These are phyloP conservation scores for Pestalotiopsis sp. DNA, from an alignment of 2,329 filamentous ascomycete genomes.

Conservation along the genomic window DNA sequence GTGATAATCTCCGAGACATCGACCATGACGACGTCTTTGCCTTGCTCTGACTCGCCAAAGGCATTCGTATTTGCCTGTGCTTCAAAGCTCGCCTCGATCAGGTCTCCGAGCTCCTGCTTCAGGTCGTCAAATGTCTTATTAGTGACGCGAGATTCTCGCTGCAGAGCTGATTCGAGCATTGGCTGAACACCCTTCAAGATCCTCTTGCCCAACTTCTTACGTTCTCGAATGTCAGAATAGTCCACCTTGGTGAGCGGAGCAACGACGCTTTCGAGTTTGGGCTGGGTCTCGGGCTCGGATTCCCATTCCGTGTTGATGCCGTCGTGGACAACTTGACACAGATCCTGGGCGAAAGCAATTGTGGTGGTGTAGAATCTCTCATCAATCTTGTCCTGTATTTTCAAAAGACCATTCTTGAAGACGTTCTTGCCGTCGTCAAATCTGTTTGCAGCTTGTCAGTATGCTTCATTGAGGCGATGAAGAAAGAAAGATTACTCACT, in stretches of 20 bases:
- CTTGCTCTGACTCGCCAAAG: conserved; percentile 40
- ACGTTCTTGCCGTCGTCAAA: conserved; percentile 59
- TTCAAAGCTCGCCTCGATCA: conserved; percentile 70
- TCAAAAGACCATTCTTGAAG: conserved; percentile 54
- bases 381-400: conserved; percentile 54
- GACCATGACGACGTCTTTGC: conserved; percentile 52
- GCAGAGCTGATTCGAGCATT: conserved; percentile 72
- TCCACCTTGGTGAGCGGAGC: conserved; percentile 52
- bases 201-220: conserved; percentile 82
- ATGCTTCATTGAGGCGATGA: conserved; percentile 14
- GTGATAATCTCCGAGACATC: conserved; percentile 54
- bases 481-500: conserved; percentile 59
- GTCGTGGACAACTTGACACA: conserved; percentile 54
- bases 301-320: conserved; percentile 51
- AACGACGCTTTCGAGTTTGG: conserved; percentile 38
- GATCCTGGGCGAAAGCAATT: conserved; percentile 56
- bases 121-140: conserved; percentile 70
- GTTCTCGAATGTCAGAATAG: conserved; percentile 74
- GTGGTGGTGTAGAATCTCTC: conserved; percentile 60
- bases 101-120: conserved; percentile 71
- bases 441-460: conserved; percentile 46
- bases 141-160: conserved; percentile 80
- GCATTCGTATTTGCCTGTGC: conserved; percentile 41
- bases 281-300: conserved; percentile 24
- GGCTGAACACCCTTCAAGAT: conserved; percentile 85